Evolutionary conservation across 345 rosid species (phyloP).

Genomic region (Luvunga scandens): DNA sequence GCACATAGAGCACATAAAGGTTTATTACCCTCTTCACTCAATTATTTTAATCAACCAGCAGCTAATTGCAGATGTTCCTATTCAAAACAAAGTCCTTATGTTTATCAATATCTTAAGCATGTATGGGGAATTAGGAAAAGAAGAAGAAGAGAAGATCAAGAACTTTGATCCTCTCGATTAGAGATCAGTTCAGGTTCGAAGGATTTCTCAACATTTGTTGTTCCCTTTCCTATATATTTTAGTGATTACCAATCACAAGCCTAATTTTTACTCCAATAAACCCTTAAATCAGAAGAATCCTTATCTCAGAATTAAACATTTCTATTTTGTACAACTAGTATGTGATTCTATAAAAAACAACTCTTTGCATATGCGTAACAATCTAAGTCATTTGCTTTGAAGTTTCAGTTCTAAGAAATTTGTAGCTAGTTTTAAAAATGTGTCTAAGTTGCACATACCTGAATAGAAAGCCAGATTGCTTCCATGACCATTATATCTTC

Average conservation of each 20-base stretch:
- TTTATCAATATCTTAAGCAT: background rate
- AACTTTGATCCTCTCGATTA: background rate
- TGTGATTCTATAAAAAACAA: background rate
- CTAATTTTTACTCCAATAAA: background rate
- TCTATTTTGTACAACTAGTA: background rate
- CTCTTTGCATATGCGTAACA: background rate
- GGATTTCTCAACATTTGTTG: background rate
- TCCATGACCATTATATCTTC: constrained; percentile 97
- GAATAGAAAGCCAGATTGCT: constrained; percentile 97
- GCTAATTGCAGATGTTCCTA: background rate
- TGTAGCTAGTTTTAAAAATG: background rate
- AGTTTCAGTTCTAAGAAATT: background rate
- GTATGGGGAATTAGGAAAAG: background rate
- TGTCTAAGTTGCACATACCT: constrained; percentile 38
- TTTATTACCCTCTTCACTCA: background rate
- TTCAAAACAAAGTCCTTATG: background rate
- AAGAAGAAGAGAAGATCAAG: background rate
- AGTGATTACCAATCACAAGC: background rate
- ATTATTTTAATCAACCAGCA: background rate
- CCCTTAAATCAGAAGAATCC: background rate
- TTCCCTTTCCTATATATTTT: background rate
- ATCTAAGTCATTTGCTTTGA: background rate
- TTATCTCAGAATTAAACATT: background rate
- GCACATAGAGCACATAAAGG: background rate
- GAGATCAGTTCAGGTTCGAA: background rate